These are phyloP conservation scores for Aspergillus versicolor DNA, from an alignment of 2,329 filamentous ascomycete species.

Conservation along the genomic window DNA sequence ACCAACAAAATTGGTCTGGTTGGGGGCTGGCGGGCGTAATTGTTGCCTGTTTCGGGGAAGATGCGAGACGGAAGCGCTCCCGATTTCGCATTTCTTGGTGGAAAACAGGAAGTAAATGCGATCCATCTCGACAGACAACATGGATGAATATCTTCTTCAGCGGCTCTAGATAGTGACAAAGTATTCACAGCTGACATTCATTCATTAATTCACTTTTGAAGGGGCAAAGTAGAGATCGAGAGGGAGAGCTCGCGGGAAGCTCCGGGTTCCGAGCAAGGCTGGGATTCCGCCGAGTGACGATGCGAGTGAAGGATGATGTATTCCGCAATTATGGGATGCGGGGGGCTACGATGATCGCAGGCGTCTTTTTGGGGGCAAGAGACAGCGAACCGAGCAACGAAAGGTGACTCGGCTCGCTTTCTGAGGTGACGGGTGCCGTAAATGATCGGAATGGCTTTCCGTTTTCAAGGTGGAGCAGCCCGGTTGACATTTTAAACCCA, in stretches of 20 bases:
- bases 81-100: conserved; percentile 1
- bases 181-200: not conserved
- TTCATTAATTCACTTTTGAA: not conserved
- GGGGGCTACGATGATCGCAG: not conserved
- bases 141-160: no score
- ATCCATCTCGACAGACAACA: not conserved
- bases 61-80: not conserved
- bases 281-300: not conserved
- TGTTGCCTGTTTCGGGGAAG: conserved; percentile 1
- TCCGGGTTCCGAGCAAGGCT: not conserved
- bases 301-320: not conserved
- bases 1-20: conserved; percentile 5
- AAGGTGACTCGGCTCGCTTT: not conserved
- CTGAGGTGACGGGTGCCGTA: not conserved
- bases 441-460: conserved; percentile 4
- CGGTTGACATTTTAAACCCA: not conserved
- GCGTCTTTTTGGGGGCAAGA: not conserved
- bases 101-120: not conserved
- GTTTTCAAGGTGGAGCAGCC: conserved; percentile 2
- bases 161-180: no score
- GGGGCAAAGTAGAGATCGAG: not conserved
- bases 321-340: not conserved
- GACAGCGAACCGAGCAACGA: not conserved
- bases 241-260: not conserved
- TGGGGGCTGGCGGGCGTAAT: conserved; percentile 1